Percentiles rank a stretch among this genome's conserved stretches.
These are phyloP conservation scores for Clathrus columnatus DNA, from an alignment of 768 basidiomycete genomes.

Conservation along the genomic window DNA sequence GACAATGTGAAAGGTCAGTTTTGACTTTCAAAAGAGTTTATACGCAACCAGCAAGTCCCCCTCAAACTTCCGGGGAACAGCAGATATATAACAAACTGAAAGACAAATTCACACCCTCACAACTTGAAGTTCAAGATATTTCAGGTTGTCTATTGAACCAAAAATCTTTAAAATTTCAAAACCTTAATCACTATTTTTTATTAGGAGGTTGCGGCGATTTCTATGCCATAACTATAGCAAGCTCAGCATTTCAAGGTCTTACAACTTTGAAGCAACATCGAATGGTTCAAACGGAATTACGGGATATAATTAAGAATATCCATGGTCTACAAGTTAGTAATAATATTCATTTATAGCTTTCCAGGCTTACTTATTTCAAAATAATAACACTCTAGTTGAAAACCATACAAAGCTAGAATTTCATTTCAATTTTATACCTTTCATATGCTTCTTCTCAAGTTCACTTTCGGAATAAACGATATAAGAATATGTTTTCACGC, in stretches of 20 bases:
- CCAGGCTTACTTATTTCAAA: background rate
- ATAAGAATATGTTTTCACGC: conserved; percentile 58
- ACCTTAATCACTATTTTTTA: background rate
- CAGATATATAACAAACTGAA: conserved; percentile 65
- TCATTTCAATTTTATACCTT: background rate
- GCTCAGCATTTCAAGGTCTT: conserved; percentile 77
- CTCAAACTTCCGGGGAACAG: conserved; percentile 42
- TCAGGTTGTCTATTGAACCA: conserved; percentile 51
- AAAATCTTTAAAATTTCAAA: conserved; percentile 4
- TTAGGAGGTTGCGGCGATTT: conserved; percentile 95
- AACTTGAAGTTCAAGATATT: conserved; percentile 85
- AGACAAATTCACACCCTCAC: conserved; percentile 66
- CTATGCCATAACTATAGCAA: conserved; percentile 86
- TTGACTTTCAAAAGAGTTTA: background rate
- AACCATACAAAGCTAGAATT: conserved; percentile 22
- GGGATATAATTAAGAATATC: conserved; percentile 82
- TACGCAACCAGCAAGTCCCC: background rate
- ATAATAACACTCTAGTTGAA: conserved; percentile 29
- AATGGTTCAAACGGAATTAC: conserved; percentile 76
- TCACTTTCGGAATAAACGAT: conserved; percentile 32
- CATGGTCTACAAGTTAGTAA: conserved; percentile 81
- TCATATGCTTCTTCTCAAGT: background rate
- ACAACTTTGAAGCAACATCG: conserved; percentile 89
- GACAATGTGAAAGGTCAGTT: background rate
- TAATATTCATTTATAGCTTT: conserved; percentile 4